phyloP scores from a whole-genome alignment of 2,329 filamentous ascomycete species.

The Cytospora mali region DNA sequence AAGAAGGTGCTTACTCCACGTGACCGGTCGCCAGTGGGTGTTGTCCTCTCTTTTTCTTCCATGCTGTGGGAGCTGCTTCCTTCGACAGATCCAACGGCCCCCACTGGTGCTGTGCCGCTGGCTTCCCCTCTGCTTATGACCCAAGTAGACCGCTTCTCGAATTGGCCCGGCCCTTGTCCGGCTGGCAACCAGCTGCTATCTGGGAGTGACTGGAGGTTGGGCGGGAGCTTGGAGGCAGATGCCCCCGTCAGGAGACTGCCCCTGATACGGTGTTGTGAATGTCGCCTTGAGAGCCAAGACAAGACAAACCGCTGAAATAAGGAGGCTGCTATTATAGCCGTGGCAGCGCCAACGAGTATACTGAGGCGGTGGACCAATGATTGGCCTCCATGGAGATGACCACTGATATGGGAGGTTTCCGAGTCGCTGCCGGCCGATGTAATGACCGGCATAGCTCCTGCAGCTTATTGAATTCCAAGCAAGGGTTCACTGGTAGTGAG shows the following conservation, averaged over 20 bases:
- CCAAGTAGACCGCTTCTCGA: conserved; percentile 22
- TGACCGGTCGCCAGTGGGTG: conserved; percentile 29
- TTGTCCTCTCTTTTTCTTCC: conserved; percentile 32
- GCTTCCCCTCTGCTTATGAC: conserved; percentile 22
- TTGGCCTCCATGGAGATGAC: conserved; percentile 11
- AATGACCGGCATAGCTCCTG: conserved; percentile 23
- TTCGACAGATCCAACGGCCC: conserved; percentile 26
- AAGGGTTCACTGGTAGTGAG: background rate
- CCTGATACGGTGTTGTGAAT: background rate
- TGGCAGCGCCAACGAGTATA: background rate
- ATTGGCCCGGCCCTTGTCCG: conserved; percentile 22
- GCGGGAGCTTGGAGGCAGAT: background rate
- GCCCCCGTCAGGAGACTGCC: conserved; percentile 2
- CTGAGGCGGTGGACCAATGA: background rate
- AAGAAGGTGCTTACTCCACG: conserved; percentile 36
- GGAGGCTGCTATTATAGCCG: conserved; percentile 1
- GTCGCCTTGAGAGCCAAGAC: conserved; percentile 1
- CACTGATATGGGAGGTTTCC: conserved; percentile 9
- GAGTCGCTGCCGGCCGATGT: conserved; percentile 20
- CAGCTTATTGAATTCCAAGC: conserved; percentile 6
- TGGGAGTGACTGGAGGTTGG: conserved; percentile 1
- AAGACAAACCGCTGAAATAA: background rate
- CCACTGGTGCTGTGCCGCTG: conserved; percentile 25
- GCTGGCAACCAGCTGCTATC: conserved; percentile 4
- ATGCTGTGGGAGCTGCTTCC: conserved; percentile 25